These are phyloP conservation scores for Ustilago sp. DNA, from an alignment of 1,284 basidiomycete genomes.

Conservation along the genomic window DNA sequence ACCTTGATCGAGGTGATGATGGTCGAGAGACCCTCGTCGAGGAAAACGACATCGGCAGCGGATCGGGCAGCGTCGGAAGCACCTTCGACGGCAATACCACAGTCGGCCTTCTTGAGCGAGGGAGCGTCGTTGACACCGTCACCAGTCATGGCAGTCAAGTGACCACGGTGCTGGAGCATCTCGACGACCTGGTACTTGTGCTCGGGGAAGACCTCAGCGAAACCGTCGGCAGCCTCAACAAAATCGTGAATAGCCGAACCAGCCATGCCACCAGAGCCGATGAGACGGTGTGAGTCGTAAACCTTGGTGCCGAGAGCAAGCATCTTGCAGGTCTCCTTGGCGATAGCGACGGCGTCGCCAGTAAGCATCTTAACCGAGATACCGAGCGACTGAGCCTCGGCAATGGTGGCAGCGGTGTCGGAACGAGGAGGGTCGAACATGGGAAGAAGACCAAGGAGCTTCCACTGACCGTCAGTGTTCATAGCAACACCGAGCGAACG, in stretches of 20 bases:
- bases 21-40: conserved; percentile 72
- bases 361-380: conserved; percentile 75
- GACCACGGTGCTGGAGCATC: conserved; percentile 74
- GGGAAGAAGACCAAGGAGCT: conserved; percentile 72
- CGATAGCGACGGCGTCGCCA: conserved; percentile 75
- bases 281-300: conserved; percentile 74
- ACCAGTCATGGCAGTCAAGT: conserved; percentile 74
- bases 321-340: conserved; percentile 74
- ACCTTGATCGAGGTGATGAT: conserved; percentile 75
- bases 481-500: conserved; percentile 74
- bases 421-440: conserved; percentile 74
- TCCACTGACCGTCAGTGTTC: conserved; percentile 73
- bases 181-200: conserved; percentile 74
- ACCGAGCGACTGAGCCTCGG: conserved; percentile 73
- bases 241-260: conserved; percentile 74
- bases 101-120: conserved; percentile 72
- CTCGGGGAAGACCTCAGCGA: conserved; percentile 75
- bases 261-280: conserved; percentile 73
- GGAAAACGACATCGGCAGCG: conserved; percentile 74
- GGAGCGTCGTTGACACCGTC: conserved; percentile 72
- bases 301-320: conserved; percentile 73
- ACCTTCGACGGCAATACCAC: conserved; percentile 73
- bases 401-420: conserved; percentile 74
- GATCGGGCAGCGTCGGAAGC: conserved; percentile 73
- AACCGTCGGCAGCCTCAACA: conserved; percentile 75